A percentile compares a stretch with the other conserved stretches of the same genome.
phyloP scores from a whole-genome alignment of 352 stramenopile species.

The Phytophthora europaea region DNA sequence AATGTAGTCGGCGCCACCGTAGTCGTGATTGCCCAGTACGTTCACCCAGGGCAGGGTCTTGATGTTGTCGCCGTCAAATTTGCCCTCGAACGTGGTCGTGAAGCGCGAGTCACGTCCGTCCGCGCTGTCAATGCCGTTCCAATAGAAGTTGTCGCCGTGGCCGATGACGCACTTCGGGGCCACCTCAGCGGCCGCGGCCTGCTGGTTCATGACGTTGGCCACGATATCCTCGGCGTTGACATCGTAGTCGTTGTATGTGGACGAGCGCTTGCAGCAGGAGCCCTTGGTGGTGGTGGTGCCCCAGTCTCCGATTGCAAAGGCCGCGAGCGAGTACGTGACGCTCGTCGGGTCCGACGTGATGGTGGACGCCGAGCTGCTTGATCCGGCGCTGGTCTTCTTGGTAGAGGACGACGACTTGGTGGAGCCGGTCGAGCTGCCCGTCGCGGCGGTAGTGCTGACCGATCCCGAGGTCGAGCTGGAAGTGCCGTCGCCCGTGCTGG shows the following conservation, averaged over 20 bases:
- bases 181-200: constrained; percentile 40
- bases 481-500: constrained; percentile 33
- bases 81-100: constrained; percentile 62
- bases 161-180: constrained; percentile 67
- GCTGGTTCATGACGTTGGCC: constrained; percentile 64
- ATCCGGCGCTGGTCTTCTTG: constrained; percentile 29
- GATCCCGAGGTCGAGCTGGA: constrained; percentile 25
- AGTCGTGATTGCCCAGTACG: constrained; percentile 75
- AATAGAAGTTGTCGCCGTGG: constrained; percentile 78
- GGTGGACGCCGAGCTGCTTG: constrained; percentile 14
- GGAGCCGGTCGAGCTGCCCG: constrained; percentile 11
- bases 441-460: constrained; percentile 2
- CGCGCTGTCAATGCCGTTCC: constrained; percentile 54
- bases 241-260: constrained; percentile 63
- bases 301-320: constrained; percentile 80
- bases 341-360: constrained; percentile 44
- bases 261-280: constrained; percentile 72
- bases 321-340: constrained; percentile 53
- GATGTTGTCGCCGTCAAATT: constrained; percentile 56
- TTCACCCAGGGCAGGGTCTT: constrained; percentile 67
- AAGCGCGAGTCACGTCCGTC: constrained; percentile 57
- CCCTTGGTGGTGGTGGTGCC: constrained; percentile 61
- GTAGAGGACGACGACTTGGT: constrained; percentile 29
- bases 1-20: constrained; percentile 66
- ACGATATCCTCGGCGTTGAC: constrained; percentile 71